Base-by-base conservation (phyloP, 768 basidiomycete genomes). In the Austroboletus eburneus region DNA sequence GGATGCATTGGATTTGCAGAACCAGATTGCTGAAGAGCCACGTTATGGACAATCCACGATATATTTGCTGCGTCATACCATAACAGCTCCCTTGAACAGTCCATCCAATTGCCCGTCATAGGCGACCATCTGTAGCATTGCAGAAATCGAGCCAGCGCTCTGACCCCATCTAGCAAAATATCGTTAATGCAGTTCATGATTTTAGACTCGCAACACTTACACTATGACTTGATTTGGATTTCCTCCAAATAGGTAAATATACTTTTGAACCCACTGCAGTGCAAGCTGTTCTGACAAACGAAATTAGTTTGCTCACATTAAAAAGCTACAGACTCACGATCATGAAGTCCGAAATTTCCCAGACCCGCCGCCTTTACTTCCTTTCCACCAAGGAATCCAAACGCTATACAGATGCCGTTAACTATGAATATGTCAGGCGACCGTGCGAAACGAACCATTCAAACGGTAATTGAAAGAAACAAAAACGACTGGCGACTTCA, bases 221-320 rank as follows among this genome's bases (percentile, higher is more conserved):
- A 62, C 39, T n/a, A 52, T 52, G 5, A 68, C 67, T 36, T 60
- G 67, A 3, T 40, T 32, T 3, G 64, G 63, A 46, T 75, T 62
- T 25, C 74, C 74, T 5, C 74, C 73, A 49, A 73, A 74, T 0
- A 61, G 52, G 20, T 49, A 52, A 32, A 74, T 71, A 50, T 76
- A 68, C 48, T 69, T 61, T 36, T 72, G 67, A 2, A 74, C 65
- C 72, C 72, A 76, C 43, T 72, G 56, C 4, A 76, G 56, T 3
- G 69, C 72, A 18, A 65, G 53, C 9, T 65, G 56, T 38, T 63
- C 61, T 72, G 61, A 33, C 12, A 17, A 23, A 16, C 16, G 4
- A 12, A 12, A 16, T 42, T 18, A 41, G n/a, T 14, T 9, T 1
- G 16, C 2, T 13, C 5, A 24, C 4, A n/a, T n/a, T 9, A 10